These are phyloP conservation scores for Malassezia arunalokei DNA, from an alignment of 1,284 basidiomycete species.

Conservation along the genomic window DNA sequence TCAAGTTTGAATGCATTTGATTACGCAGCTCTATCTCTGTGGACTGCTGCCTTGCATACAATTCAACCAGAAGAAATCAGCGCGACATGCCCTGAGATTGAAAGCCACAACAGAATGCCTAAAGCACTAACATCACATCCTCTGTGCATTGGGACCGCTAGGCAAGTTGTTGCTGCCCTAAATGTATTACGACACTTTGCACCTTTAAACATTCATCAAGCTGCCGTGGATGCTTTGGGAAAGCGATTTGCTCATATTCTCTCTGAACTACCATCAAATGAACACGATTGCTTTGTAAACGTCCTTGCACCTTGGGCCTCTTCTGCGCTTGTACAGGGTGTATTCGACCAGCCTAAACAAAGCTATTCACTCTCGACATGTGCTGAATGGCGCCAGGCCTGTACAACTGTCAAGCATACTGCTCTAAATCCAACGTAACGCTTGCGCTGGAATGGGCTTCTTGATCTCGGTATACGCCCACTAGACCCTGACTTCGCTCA, in stretches of 20 bases:
- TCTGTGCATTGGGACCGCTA: not conserved
- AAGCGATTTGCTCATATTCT: not conserved
- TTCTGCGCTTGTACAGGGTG: not conserved
- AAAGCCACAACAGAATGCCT: not conserved
- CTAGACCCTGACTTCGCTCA: slow-evolving; percentile 76
- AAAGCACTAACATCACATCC: not conserved
- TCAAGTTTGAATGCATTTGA: not conserved
- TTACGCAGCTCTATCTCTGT: not conserved
- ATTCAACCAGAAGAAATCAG: not conserved
- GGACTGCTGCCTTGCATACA: not conserved
- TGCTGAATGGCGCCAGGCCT: not conserved
- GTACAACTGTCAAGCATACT: slow-evolving; percentile 24
- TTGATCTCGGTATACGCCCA: slow-evolving; percentile 87
- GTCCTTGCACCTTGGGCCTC: slow-evolving; percentile 6
- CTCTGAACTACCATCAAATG: not conserved
- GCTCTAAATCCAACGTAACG: slow-evolving; percentile 67
- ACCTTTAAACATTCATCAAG: not conserved
- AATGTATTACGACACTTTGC: slow-evolving; percentile 13
- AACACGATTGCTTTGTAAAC: not conserved
- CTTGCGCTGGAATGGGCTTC: slow-evolving; percentile 79
- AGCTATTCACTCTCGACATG: not conserved
- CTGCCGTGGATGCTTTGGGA: not conserved
- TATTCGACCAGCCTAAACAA: not conserved
- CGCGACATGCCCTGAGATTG: not conserved
- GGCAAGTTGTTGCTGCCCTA: not conserved